Evolutionary conservation across 495 filamentous ascomycete species (phyloP), one percentile per base, ranked within the genome.

Genomic region (Hyaloscypha bicolor): DNA sequence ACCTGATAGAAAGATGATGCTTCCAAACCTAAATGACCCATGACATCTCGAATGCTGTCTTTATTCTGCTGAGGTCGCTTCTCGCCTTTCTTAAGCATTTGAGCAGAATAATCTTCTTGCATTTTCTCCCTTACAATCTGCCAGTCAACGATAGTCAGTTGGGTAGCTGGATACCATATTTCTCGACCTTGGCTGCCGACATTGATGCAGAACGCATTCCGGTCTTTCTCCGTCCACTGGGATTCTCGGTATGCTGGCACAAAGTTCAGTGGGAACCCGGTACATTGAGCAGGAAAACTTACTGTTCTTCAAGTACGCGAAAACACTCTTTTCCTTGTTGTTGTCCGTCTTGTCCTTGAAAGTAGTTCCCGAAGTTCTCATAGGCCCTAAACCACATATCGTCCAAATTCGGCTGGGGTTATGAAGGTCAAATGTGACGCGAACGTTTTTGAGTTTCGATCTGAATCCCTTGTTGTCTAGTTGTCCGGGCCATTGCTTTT

Each of bases 71-170:
- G 42, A 19, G 61, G 61, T 19, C n/a, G 31, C 14, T 19, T 33
- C 53, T 5, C 30, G 8, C 42, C 61, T 6, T 9, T n/a, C 1
- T 48, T 30, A 25, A 65, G 14, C 63, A 65, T 65, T 11, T 56
- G 52, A 8, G n/a, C 21, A n/a, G 52, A 14, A 25, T 21, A 62
- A 29, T 9, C 21, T 1, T 55, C 51, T 6, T 45, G 31, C 16
- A 59, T n/a, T n/a, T 33, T 57, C 30, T 29, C 30, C 19, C n/a
- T 32, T 30, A 55, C 39, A 35, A 19, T 33, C 45, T 68, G 65
- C 65, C 60, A 68, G 12, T 62, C 59, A 12, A 68, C 52, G 32
- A 68, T 68, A 4, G 14, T 57, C n/a, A 68, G 33, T 25, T 52
- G 8, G 22, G 62, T 33, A 4, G 53, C 53, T 14, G 60, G 59